Percentiles rank a stretch among this genome's conserved stretches.
phyloP scores from a whole-genome alignment of 192 early-diverging fungal genomes.

The Coemansia sp. region DNA sequence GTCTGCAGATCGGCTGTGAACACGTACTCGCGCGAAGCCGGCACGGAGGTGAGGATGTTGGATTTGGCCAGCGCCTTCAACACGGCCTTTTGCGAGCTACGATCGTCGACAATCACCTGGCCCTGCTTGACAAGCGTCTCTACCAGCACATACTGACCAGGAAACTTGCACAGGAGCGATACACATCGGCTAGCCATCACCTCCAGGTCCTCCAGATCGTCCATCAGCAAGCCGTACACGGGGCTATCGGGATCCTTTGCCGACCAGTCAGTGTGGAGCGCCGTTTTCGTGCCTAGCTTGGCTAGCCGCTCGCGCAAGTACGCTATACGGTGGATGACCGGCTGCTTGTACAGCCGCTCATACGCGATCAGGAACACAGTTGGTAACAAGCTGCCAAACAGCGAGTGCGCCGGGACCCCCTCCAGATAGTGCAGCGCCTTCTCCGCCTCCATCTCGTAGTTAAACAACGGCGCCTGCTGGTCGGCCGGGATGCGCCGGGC shows the following conservation, averaged over 20 bases:
- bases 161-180: constrained; percentile 43
- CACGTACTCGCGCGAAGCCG: constrained; percentile 27
- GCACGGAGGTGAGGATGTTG: constrained; percentile 21
- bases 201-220: constrained; percentile 38
- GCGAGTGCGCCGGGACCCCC: constrained; percentile 48
- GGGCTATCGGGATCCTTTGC: constrained; percentile 30
- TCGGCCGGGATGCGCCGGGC: constrained; percentile 53
- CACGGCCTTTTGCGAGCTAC: constrained; percentile 29
- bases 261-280: constrained; percentile 18
- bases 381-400: constrained; percentile 64
- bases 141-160: constrained; percentile 31
- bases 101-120: constrained; percentile 24
- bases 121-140: constrained; percentile 27
- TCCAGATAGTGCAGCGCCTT: constrained; percentile 70
- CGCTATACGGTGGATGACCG: constrained; percentile 25
- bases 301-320: constrained; percentile 17
- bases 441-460: constrained; percentile 66
- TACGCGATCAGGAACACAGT: constrained; percentile 70
- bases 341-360: constrained; percentile 55
- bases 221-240: constrained; percentile 32
- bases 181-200: constrained; percentile 40
- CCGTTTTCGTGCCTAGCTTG: constrained; percentile 20
- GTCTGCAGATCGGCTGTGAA: constrained; percentile 11
- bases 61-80: constrained; percentile 31
- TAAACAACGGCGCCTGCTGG: constrained; percentile 76